Evolutionary conservation across 768 basidiomycete genomes (phyloP).

Genomic region (Daedaleopsis nitida): DNA sequence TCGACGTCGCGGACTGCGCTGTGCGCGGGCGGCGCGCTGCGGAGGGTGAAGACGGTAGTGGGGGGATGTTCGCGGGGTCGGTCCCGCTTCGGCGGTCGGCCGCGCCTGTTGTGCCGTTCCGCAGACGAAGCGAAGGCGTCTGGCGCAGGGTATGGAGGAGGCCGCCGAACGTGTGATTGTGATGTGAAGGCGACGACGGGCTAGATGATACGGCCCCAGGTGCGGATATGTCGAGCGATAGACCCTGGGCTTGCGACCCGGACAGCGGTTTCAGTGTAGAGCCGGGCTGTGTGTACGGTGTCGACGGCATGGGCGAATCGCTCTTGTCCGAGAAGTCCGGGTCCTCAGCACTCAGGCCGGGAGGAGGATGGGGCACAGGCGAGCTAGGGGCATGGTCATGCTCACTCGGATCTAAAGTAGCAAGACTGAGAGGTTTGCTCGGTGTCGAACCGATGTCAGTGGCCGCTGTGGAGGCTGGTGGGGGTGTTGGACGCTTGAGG

Average conservation of each 20-base stretch:
- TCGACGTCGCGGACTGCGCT: slow-evolving; percentile 23
- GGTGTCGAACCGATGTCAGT: slow-evolving; percentile 15
- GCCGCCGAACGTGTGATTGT: slow-evolving; percentile 19
- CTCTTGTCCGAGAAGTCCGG: slow-evolving; percentile 19
- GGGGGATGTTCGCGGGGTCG: slow-evolving; percentile 24
- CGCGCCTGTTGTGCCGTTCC: slow-evolving; percentile 24
- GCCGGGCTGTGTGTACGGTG: slow-evolving; percentile 23
- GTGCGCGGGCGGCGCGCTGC: slow-evolving; percentile 25
- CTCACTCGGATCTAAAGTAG: slow-evolving; percentile 13
- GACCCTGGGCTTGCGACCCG: slow-evolving; percentile 16
- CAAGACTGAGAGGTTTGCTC: slow-evolving; percentile 18
- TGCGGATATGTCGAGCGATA: slow-evolving; percentile 13
- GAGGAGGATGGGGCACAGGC: slow-evolving; percentile 33
- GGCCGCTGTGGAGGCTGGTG: slow-evolving; percentile 16
- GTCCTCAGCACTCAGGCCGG: slow-evolving; percentile 36
- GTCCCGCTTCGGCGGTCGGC: slow-evolving; percentile 22
- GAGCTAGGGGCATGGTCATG: slow-evolving; percentile 14
- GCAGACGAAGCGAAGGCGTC: slow-evolving; percentile 27
- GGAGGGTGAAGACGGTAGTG: slow-evolving; percentile 14
- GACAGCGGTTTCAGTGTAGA: slow-evolving; percentile 18
- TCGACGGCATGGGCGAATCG: slow-evolving; percentile 28
- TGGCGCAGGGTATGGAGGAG: slow-evolving; percentile 29
- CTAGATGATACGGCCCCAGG: slow-evolving; percentile 23
- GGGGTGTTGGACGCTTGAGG: slow-evolving; percentile 43
- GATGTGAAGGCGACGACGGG: slow-evolving; percentile 19